Evolutionary conservation across 192 early-diverging fungal species (phyloP).

Genomic region (Gryganskiella cystojenkinii): DNA sequence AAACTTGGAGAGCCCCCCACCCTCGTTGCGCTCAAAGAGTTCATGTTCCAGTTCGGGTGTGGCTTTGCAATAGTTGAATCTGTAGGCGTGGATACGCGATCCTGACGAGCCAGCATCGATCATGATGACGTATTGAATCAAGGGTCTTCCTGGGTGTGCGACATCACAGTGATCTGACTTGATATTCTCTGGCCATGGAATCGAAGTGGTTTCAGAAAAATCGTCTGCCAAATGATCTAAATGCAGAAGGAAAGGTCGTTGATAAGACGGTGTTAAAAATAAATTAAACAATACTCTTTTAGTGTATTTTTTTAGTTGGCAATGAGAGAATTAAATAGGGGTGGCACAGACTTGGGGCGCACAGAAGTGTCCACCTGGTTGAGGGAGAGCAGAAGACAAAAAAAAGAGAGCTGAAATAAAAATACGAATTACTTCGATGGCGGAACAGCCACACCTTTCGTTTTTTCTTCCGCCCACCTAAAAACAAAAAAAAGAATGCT

Average conservation of each 20-base stretch:
- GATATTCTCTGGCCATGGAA: constrained; percentile 46
- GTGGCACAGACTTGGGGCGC: too few relatives aligned
- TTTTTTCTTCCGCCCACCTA: too few relatives aligned
- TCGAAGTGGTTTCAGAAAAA: neutral
- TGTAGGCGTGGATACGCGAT: constrained; percentile 97
- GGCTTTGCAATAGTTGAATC: constrained; percentile 93
- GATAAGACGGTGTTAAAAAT: neutral
- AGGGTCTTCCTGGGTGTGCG: constrained; percentile 72
- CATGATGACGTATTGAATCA: constrained; percentile 93
- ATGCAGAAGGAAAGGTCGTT: neutral
- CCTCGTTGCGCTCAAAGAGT: constrained; percentile 85
- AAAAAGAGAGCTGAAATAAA: too few relatives aligned
- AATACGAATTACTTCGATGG: too few relatives aligned
- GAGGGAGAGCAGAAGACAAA: neutral
- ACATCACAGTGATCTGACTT: constrained; percentile 70
- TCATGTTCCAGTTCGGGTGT: constrained; percentile 90
- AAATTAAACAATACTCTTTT: neutral
- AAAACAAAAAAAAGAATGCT: neutral
- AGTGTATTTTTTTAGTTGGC: neutral
- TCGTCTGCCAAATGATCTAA: constrained; percentile 21
- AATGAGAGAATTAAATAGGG: neutral
- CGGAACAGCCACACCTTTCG: too few relatives aligned
- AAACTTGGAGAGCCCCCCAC: constrained; percentile 82
- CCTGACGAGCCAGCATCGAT: constrained; percentile 97
- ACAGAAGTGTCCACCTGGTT: neutral